Evolutionary conservation across 2,329 filamentous ascomycete genomes (phyloP), one percentile per base, ranked within the genome.

Genomic region (Diaporthe capsici): DNA sequence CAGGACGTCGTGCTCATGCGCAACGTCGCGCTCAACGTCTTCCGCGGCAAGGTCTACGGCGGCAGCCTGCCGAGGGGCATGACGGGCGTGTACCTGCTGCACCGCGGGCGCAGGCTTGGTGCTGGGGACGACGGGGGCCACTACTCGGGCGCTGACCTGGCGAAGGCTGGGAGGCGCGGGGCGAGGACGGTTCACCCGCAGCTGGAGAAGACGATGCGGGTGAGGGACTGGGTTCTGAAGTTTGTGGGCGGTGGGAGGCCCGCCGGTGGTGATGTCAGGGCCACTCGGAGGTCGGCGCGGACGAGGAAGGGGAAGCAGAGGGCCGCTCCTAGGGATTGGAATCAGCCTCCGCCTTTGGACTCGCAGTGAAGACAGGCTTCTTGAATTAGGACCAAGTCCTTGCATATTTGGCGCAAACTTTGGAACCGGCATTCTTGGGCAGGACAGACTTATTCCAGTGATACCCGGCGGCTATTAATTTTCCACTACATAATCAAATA

Each of bases 1-100:
- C 93, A 93, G 79, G 95, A 98, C 81, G 90, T 98, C 1, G 87
- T 98, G 7, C 87, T 98, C 20, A 82, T 98, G 76, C 92, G 92
- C 74, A 95, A 96, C 79, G 92, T 98, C 9, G 95, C 93, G 0
- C 86, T 98, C 71, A 91, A 91, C 71, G 91, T 91, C 5, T 98
- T 96, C 82, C 89, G 90, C 71, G 90, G 91, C 63, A 92, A 90
- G 79, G 96, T 98, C 0, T 95, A 97, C 80, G 96, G 96, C 0
- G 94, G 97, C 82, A 97, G 93, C 80, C 85, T 98, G 77, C 90
- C 93, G 39, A 90, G 90, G 77, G 91, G 91, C 10, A 89, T 94
- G 79, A 96, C 94, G 5, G 91, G 89, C 77, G 86, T 96, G 37
- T 88, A 92, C 77, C 84, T 97, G 58, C 84, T 97, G 25, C 91